Percentiles rank a stretch among this genome's conserved stretches.
phyloP scores from a whole-genome alignment of 345 rosid genomes.

The Sisymbrium irio region DNA sequence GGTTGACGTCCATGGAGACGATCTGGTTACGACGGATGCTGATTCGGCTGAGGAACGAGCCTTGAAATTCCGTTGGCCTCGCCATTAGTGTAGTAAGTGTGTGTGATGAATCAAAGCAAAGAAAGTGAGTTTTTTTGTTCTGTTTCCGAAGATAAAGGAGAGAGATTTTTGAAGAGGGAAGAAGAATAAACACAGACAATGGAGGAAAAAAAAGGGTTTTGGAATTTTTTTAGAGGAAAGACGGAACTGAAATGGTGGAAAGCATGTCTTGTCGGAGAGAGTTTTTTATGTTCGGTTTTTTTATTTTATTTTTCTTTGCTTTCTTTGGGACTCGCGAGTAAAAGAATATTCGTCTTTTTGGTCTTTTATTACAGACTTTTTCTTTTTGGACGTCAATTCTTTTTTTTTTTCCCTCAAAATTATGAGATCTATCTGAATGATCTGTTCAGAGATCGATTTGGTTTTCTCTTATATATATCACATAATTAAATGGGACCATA shows the following conservation, averaged over 20 bases:
- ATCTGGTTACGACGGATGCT: slow-evolving; percentile 88
- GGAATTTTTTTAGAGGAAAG: slow-evolving; percentile 10
- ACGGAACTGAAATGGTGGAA: slow-evolving; percentile 25
- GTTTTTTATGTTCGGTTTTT: background rate
- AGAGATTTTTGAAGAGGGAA: background rate
- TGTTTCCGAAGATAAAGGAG: slow-evolving; percentile 22
- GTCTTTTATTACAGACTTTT: background rate
- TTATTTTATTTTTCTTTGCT: background rate
- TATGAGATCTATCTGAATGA: background rate
- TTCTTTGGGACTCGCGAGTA: background rate
- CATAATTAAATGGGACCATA: background rate
- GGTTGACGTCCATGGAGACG: slow-evolving; percentile 69
- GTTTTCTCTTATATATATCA: background rate
- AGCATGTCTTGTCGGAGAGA: slow-evolving; percentile 24
- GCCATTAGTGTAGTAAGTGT: slow-evolving; percentile 18
- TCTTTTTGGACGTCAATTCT: too few species aligned
- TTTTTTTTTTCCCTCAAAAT: too few species aligned
- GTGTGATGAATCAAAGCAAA: background rate
- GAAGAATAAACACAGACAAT: background rate
- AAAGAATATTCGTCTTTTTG: background rate
- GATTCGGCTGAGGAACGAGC: slow-evolving; percentile 81
- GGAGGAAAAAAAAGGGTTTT: background rate
- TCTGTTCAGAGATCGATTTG: background rate
- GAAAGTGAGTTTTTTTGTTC: background rate
- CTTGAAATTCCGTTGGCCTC: slow-evolving; percentile 66